These are phyloP conservation scores for Gymnopilus junonius DNA, from an alignment of 768 basidiomycete genomes.

Conservation along the genomic window DNA sequence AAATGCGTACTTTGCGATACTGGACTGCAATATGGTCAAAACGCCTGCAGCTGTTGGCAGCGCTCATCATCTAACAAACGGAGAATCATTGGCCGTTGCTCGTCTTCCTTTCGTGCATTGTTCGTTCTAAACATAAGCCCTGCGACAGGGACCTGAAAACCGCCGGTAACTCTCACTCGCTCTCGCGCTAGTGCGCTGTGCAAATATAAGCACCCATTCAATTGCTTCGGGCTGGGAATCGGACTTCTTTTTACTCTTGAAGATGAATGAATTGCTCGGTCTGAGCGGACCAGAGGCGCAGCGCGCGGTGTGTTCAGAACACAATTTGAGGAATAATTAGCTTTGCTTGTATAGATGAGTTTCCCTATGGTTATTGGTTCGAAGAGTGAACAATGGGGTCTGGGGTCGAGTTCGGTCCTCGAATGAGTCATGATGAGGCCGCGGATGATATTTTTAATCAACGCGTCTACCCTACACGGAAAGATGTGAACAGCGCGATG, in stretches of 20 bases:
- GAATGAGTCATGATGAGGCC: neutral
- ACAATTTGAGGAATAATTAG: neutral
- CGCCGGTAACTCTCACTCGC: neutral
- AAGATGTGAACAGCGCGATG: neutral
- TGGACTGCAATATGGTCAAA: neutral
- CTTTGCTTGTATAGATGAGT: neutral
- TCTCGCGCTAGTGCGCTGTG: neutral
- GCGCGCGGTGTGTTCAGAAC: neutral
- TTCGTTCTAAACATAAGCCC: constrained; percentile 1
- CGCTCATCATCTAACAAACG: neutral
- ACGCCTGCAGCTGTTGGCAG: too few species aligned
- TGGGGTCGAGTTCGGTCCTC: neutral
- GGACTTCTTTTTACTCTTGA: neutral
- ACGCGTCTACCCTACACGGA: neutral
- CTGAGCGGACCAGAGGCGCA: constrained; percentile 1
- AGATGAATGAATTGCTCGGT: neutral
- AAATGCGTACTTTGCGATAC: neutral
- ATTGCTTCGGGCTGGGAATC: neutral
- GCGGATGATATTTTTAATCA: too few species aligned
- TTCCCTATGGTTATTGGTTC: neutral
- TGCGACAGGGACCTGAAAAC: constrained; percentile 1
- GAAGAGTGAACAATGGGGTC: too few species aligned
- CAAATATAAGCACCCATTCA: neutral
- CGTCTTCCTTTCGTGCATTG: neutral
- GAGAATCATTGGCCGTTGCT: neutral